Conservation (phyloP, 208 protist species). For the Trichomonas gallinae region DNA sequence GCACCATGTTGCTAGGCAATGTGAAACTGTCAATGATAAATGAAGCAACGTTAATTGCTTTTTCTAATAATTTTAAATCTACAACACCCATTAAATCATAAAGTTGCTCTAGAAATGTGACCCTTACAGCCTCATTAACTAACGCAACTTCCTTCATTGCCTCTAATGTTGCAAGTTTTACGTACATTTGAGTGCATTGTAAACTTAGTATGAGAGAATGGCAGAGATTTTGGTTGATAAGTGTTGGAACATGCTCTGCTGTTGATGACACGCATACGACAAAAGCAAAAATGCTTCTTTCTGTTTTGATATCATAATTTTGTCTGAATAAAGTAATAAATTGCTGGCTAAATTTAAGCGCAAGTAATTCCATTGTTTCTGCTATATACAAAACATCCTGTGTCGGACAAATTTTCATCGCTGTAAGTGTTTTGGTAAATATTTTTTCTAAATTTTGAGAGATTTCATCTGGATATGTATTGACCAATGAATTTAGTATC, state of each 20-base stretch:
- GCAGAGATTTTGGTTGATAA: not conserved
- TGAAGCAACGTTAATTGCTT: not conserved
- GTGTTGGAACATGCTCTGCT: not conserved
- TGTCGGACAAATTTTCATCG: not conserved
- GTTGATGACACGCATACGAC: not conserved
- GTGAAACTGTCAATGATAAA: not conserved
- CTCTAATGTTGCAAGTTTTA: not conserved
- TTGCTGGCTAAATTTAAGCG: not conserved
- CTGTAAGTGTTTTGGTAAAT: not conserved
- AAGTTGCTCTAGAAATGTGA: not conserved
- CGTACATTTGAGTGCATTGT: not conserved
- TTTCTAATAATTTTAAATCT: not conserved
- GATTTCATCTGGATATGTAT: not conserved
- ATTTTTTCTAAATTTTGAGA: not conserved
- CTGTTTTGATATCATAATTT: not conserved
- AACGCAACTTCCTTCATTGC: not conserved
- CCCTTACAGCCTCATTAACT: not conserved
- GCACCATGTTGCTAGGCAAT: not conserved
- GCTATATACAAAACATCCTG: not conserved
- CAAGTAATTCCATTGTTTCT: not conserved
- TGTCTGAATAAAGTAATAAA: not conserved
- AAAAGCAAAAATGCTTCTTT: not conserved
- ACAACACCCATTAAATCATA: not conserved
- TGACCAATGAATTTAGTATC: not conserved
- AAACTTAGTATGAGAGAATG: not conserved